Evolutionary conservation across 108 stramenopile genomes (phyloP), one percentile per base, ranked within the genome.

Genomic region (Cafeteria roenbergensis): DNA sequence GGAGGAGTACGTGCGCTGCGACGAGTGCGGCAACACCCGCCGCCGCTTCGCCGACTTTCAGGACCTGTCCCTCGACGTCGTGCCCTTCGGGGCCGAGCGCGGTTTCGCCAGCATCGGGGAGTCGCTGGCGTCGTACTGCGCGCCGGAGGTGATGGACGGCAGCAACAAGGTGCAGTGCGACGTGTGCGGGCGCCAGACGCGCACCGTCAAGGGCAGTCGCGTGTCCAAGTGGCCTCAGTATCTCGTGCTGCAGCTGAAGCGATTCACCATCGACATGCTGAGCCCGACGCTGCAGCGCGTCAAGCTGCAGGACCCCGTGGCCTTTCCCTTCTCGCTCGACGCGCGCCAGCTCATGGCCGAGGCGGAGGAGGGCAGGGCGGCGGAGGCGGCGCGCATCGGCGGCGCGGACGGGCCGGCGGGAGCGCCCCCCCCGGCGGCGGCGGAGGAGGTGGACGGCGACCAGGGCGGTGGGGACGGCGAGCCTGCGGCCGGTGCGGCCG

Each of bases 61-160:
- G 63, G 63, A 63, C 63, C 34, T 63, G 31, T 42, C 36, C 38
- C 63, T 63, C 32, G 63, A 34, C 31, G 34, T 63, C 38, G 21
- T 8, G 32, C 56, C 56, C 31, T 57, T 57, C 14, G 56, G 56
- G 4, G 56, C 56, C 56, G 14, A 14, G 9, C 4, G 12, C 21
- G 50, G 22, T 0, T 1, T n/a, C 32, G 50, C 1, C 38, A 62
- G 48, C 26, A 54, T 79, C 26, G 38, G 34, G 51, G 78, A 74
- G 62, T 66, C 72, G 22, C 52, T 79, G 37, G 73, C 71, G 66
- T 33, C 56, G 32, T 79, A 68, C 48, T 36, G 74, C 1, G 59
- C 64, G 57, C 74, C 74, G 26, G 79, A 80, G 53, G 57, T 72
- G 0, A 57, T 80, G 32, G 66, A 74, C 53, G 77, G 77, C n/a